Base-by-base conservation (phyloP, 208 protist genomes). In the Entamoeba dispar region DNA sequence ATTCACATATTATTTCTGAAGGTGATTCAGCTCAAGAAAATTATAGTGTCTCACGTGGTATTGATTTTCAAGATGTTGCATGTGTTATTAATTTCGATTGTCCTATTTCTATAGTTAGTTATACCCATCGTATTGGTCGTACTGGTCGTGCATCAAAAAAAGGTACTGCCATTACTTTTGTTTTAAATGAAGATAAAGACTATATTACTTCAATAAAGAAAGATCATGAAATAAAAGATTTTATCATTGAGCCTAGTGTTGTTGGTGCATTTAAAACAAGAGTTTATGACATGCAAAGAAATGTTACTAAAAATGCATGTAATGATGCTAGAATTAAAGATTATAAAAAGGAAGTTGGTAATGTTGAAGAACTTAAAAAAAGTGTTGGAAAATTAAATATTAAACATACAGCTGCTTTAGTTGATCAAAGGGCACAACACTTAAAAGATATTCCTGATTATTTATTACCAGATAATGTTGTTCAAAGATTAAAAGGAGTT, bases 21-120 rank as follows among this genome's bases (percentile, higher is more conserved):
- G 43, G 43, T 47, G 50, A 55, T 55, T 19, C 8, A 55, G 15
- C 50, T 17, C 17, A 86, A n/a, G 61, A 86, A 34, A 86, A 86
- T 34, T 86, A 73, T n/a, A 17, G 8, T 51, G 49, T 93, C 31
- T 38, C 73, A 43, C 34, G 92, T 61, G 92, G 92, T 34, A 49
- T 93, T 50, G 92, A 93, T 93, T 92, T 93, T 61, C 22, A 22
- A 17, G 22, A 49, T 27, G 92, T 93, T n/a, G 43, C 49, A 38
- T 15, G 8, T 73, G 92, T 93, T 93, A 52, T 93, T 27, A 57
- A 49, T 38, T 93, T 57, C 34, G 92, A 93, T 22, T 52, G 43
- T 52, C 92, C 92, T n/a, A 15, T 52, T 10, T 38, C 49, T 15
- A 34, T 38, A 12, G 34, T 52, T 50, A 73, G 19, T 10, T 61